Base-by-base conservation (phyloP, 768 basidiomycete species). In the Favolaschia claudopus region DNA sequence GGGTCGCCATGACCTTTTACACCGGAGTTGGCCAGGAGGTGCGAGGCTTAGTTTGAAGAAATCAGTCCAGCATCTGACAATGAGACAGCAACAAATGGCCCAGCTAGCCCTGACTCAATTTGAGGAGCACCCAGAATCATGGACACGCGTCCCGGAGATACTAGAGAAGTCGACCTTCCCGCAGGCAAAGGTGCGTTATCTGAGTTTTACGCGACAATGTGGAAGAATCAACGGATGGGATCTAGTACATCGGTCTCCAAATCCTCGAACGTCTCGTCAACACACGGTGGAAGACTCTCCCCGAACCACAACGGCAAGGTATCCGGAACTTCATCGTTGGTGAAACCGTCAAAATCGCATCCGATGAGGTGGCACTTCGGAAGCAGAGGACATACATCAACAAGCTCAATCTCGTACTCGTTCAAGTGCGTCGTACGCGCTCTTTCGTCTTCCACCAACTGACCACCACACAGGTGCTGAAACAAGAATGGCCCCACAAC, bases 401-500 rank as follows among this genome's bases (percentile, higher is more conserved):
- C 75, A 99, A 99, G 80, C 85, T 99, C 46, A 99, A 99, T 70
- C 82, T 99, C 53, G 94, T 96, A 13, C 84, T 99, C 48, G 94
- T 99, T 47, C 94, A 96, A 80, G 95, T 93, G 51, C 59, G n/a
- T n/a, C n/a, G 82, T 72, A 27, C 47, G 25, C 45, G 58, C 27
- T 34, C 53, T 8, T 48, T 48, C 22, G 45, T 63, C 19, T 38
- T n/a, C 38, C 58, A 39, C 59, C 67, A 60, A 24, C 44, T 40
- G 43, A 38, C 48, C 44, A 9, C 24, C 40, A 50, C 38, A n/a
- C 70, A 99, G 95, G 96, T 99, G 58, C 81, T 99, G 62, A 99
- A 99, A 77, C 97, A 99, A 80, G 97, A 98, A 72, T 99, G 97
- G 97, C 96, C 96, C 24, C 93, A 97, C 73, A 95, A 96, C 70